Evolutionary conservation across 2,329 filamentous ascomycete species (phyloP).

Genomic region (Bipolaris sorokiniana): DNA sequence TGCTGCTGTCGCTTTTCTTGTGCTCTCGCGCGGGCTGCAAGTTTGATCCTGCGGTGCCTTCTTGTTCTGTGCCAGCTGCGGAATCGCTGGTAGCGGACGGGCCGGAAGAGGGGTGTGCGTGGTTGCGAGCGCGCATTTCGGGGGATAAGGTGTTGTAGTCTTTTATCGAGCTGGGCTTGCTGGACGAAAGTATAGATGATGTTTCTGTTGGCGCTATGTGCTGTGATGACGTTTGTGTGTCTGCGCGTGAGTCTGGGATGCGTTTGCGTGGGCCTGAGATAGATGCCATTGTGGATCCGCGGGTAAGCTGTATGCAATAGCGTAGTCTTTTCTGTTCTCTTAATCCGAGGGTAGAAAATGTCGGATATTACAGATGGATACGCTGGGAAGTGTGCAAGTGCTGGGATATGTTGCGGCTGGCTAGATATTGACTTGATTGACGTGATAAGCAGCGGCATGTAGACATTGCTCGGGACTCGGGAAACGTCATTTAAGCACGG

Average conservation of each 20-base stretch:
- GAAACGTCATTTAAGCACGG: constrained; percentile 9
- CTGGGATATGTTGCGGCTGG: background rate
- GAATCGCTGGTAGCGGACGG: background rate
- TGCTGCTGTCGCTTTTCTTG: background rate
- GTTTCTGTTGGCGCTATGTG: constrained; percentile 39
- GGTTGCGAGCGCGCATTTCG: constrained; percentile 6
- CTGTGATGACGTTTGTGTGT: constrained; percentile 1
- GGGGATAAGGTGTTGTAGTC: constrained; percentile 38
- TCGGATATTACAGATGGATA: no score
- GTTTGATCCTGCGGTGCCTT: constrained; percentile 1
- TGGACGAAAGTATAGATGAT: constrained; percentile 32
- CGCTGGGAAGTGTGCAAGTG: no score
- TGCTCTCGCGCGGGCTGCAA: constrained; percentile 4
- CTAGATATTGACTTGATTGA: background rate
- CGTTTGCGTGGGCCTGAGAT: constrained; percentile 21
- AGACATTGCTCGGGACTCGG: background rate
- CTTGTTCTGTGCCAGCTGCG: background rate
- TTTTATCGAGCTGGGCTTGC: background rate
- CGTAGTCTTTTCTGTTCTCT: no score
- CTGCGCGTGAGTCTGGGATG: constrained; percentile 7
- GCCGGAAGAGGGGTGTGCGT: background rate
- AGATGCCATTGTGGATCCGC: constrained; percentile 3
- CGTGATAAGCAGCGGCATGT: background rate
- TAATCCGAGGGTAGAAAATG: no score
- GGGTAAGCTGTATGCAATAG: no score